Evolutionary conservation across 2,329 filamentous ascomycete species (phyloP).

Genomic region (Nemania serpens): DNA sequence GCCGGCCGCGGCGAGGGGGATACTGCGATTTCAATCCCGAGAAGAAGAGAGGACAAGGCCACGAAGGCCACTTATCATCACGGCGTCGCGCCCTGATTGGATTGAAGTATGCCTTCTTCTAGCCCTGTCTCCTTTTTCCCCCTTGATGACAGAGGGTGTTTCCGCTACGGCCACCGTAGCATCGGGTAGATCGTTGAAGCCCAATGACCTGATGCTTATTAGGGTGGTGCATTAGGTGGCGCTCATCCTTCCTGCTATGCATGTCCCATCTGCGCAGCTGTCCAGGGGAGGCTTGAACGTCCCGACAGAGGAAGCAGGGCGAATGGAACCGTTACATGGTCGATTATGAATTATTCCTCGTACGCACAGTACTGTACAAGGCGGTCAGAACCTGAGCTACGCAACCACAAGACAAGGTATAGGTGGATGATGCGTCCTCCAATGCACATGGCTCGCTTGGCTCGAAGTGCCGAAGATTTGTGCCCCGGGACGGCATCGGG

Average conservation of each 20-base stretch:
- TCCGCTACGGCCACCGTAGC: background rate
- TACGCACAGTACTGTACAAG: no score
- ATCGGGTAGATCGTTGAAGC: background rate
- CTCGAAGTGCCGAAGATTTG: slow-evolving; percentile 7
- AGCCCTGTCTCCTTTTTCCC: background rate
- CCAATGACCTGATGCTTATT: background rate
- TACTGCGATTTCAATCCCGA: background rate
- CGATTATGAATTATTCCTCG: no score
- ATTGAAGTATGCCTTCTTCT: background rate
- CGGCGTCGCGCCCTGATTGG: background rate
- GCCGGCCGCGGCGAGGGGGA: background rate
- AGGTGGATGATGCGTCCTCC: background rate
- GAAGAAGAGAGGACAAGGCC: background rate
- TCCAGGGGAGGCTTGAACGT: background rate
- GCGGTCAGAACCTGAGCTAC: no score
- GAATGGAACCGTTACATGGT: no score
- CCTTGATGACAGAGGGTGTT: background rate
- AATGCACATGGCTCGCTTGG: slow-evolving; percentile 2
- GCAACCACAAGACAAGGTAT: background rate
- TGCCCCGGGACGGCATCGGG: slow-evolving; percentile 17
- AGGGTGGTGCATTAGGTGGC: background rate
- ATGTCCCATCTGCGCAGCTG: background rate
- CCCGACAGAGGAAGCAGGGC: background rate
- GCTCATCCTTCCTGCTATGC: background rate
- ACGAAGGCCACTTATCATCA: background rate